A percentile compares a stretch with the other conserved stretches of the same genome.
Conservation (phyloP, 257 asterid genomes). For the Solanum clarkiae region DNA sequence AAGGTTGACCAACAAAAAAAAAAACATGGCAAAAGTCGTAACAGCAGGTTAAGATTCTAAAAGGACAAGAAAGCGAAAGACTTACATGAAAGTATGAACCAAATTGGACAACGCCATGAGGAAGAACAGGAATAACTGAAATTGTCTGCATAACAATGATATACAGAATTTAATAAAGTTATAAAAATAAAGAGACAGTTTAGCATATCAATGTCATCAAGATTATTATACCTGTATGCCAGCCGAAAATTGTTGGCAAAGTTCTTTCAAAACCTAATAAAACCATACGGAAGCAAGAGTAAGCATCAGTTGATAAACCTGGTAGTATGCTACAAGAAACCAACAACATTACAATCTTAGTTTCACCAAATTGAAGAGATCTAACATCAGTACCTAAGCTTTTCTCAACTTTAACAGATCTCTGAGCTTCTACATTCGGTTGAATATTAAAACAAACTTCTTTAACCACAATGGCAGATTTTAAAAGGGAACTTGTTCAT, state of each 20-base stretch:
- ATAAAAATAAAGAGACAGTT: not conserved
- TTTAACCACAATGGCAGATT: not conserved
- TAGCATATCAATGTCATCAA: not conserved
- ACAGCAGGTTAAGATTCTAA: not conserved
- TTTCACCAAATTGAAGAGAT: not conserved
- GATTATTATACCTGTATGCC: slow-evolving; percentile 68
- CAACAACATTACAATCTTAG: not conserved
- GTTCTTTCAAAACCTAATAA: slow-evolving; percentile 60
- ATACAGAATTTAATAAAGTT: not conserved
- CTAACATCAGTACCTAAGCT: not conserved
- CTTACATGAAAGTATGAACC: slow-evolving; percentile 56
- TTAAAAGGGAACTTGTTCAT: not conserved
- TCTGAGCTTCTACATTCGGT: not conserved
- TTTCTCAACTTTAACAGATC: not conserved
- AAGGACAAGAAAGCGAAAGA: not conserved
- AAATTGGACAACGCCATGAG: slow-evolving; percentile 88
- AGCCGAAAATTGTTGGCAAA: slow-evolving; percentile 57
- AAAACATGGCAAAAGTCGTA: not conserved
- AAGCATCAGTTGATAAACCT: not conserved
- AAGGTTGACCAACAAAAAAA: not conserved
- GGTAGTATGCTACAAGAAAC: not conserved
- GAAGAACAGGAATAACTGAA: slow-evolving; percentile 79
- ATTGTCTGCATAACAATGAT: slow-evolving; percentile 44
- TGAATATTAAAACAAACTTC: not conserved
- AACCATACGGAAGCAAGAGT: not conserved